phyloP scores from a whole-genome alignment of 148 eudicot genomes.

The Chenopodium quinoa region DNA sequence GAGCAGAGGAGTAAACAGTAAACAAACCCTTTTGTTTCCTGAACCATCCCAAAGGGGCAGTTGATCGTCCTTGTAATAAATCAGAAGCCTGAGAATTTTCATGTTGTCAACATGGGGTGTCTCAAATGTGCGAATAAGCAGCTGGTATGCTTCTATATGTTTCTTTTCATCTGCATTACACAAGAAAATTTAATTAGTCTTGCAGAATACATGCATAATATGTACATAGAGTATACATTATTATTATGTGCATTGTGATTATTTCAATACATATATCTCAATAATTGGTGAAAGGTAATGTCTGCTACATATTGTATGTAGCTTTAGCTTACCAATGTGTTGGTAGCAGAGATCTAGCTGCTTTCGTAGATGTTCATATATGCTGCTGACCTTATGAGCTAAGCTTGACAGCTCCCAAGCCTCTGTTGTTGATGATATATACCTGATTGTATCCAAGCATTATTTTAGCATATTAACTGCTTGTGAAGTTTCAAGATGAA shows the following conservation, averaged over 20 bases:
- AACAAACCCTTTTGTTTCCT: constrained; percentile 45
- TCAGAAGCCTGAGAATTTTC: constrained; percentile 49
- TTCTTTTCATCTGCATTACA: constrained; percentile 54
- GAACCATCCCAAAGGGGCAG: constrained; percentile 59
- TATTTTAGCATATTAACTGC: not conserved
- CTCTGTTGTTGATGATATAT: constrained; percentile 57
- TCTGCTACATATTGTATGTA: not conserved
- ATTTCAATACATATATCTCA: not conserved
- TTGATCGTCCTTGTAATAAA: constrained; percentile 54
- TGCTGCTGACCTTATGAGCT: constrained; percentile 65
- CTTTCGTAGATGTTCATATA: constrained; percentile 52
- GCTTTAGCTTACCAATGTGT: constrained; percentile 46
- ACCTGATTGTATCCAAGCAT: constrained; percentile 34
- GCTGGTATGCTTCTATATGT: constrained; percentile 47
- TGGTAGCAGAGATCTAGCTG: constrained; percentile 51
- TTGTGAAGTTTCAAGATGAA: constrained; percentile 5
- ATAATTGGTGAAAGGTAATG: not conserved
- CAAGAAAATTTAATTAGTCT: not conserved
- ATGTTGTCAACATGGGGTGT: constrained; percentile 68
- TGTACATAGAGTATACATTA: not conserved
- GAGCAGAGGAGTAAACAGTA: not conserved
- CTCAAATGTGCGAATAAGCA: constrained; percentile 45
- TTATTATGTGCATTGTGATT: not conserved
- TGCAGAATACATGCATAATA: not conserved
- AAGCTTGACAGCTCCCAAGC: constrained; percentile 80